Base-by-base conservation (phyloP, 768 basidiomycete genomes). In the Collybiopsis luxurians region DNA sequence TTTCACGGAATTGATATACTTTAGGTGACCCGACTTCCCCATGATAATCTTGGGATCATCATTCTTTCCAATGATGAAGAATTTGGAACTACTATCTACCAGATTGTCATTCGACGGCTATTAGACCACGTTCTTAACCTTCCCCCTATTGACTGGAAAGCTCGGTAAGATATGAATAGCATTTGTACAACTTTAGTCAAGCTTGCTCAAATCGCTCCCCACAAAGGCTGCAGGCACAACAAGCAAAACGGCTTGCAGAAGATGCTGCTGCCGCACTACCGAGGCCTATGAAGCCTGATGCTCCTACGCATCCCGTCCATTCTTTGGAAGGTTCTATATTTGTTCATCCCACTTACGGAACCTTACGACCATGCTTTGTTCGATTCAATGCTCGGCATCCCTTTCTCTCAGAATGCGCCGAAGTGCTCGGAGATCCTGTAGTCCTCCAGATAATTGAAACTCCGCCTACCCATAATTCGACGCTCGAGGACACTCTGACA, bases 31-130 rank as follows among this genome's bases (percentile, higher is more conserved):
- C 65, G 72, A 1, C 73, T 75, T 52, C 73, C 76, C 0, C 59
- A 72, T 42, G 71, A 74, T 23, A 71, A 73, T 34, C 63, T 79
- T 9, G 78, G 67, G 1, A 66, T 79, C 26, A 64, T 75, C 10
- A 63, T 71, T 1, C 65, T 79, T 2, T 73, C 73, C 3, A 78
- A 79, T 53, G 76, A 79, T 52, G 75, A 64, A 0, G 66, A 66
- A 21, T 55, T 27, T 23, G 77, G 75, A 10, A 60, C 60, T 9
- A 64, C 59, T 28, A 57, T 78, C 28, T 60, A 71, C 19, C 72
- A 76, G 57, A 59, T 70, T 30, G 71, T 74, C 9, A 75, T 75
- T 47, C 75, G 67, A 63, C 63, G 71, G 12, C 71, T 78, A n/a
- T 64, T 66, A 5, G 75, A 78, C 23, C 69, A 74, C 12, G 34